Base-by-base conservation (phyloP, 352 stramenopile species). In the Globisporangium uncinulatum region DNA sequence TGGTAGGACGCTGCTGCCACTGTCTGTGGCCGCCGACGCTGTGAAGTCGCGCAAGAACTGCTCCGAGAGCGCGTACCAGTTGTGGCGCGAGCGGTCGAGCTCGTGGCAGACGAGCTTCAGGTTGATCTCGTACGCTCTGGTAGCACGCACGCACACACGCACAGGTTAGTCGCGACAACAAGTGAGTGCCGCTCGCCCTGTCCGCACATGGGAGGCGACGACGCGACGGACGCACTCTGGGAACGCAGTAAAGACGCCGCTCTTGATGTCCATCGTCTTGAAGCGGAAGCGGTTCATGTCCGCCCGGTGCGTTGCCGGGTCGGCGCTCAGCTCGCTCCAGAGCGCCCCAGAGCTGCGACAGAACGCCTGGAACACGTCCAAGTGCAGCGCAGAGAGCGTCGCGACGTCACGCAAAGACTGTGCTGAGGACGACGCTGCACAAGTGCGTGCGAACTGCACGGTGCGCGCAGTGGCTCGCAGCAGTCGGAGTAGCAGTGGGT, bases 71-170 rank as follows among this genome's bases (percentile, higher is more conserved):
- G 36, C 59, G 63, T 86, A 74, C 79, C 79, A 89, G 21, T 80
- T 69, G 53, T 74, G 65, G 24, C 69, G 77, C 37, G 65, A 57
- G 17, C 65, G 54, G 47, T 89, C 79, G 15, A 92, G 71, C 6
- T 87, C 64, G 13, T 61, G 31, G 42, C 79, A 86, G 0, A 81
- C 71, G 31, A 65, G 59, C 41, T 68, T 68, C 21, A 93, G 66
- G 51, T 93, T 91, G 34, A 87, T 70, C 51, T 93, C 81, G 54
- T 86, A 93, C 13, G 73, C 67, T 37, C 83, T 93, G 49, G 34
- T 45, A 5, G 44, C 20, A 67, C 45, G 52, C 13, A 61, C 7
- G 49, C 21, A 63, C 3, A 45, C 0, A 43, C 6, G 53, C n/a
- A 31, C 29, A 62, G 37, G 11, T 32, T 44, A 54, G 19, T 29